Conservation (phyloP, 148 eudicot genomes). For the Rhododendron ferrugineum region DNA sequence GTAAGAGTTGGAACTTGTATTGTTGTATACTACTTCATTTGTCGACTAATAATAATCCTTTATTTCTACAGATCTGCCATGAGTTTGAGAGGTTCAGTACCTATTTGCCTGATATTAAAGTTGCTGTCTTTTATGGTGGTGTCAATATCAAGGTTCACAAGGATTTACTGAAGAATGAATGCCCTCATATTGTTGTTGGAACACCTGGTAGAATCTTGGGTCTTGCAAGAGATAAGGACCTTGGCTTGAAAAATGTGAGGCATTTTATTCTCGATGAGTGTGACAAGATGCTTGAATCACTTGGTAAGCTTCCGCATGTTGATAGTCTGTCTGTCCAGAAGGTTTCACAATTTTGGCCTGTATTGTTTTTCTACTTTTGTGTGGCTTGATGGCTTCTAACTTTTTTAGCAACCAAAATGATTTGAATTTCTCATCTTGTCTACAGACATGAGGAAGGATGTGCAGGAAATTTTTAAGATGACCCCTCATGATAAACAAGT, state of each 20-base stretch:
- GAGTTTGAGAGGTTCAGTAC: slow-evolving; percentile 53
- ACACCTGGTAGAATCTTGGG: slow-evolving; percentile 54
- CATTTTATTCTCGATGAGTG: slow-evolving; percentile 61
- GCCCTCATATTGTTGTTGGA: slow-evolving; percentile 66
- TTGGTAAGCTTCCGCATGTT: slow-evolving; percentile 25
- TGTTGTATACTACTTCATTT: background rate
- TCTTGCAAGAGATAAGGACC: slow-evolving; percentile 52
- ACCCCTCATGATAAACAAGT: slow-evolving; percentile 46
- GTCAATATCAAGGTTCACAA: slow-evolving; percentile 51
- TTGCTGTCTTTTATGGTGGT: slow-evolving; percentile 61
- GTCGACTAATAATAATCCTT: background rate
- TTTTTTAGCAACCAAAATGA: background rate
- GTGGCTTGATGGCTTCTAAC: background rate
- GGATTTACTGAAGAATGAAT: slow-evolving; percentile 53
- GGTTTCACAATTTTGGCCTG: background rate
- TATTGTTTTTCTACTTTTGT: background rate
- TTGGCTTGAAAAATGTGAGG: slow-evolving; percentile 49
- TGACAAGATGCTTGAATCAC: slow-evolving; percentile 62
- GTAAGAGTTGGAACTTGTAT: background rate
- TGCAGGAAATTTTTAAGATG: slow-evolving; percentile 40
- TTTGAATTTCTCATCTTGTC: background rate
- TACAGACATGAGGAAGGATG: slow-evolving; percentile 41
- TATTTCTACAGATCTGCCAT: slow-evolving; percentile 41
- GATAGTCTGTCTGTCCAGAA: background rate
- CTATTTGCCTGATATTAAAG: slow-evolving; percentile 51